phyloP scores from a whole-genome alignment of 108 stramenopile genomes.

The Poteriospumella lacustris region DNA sequence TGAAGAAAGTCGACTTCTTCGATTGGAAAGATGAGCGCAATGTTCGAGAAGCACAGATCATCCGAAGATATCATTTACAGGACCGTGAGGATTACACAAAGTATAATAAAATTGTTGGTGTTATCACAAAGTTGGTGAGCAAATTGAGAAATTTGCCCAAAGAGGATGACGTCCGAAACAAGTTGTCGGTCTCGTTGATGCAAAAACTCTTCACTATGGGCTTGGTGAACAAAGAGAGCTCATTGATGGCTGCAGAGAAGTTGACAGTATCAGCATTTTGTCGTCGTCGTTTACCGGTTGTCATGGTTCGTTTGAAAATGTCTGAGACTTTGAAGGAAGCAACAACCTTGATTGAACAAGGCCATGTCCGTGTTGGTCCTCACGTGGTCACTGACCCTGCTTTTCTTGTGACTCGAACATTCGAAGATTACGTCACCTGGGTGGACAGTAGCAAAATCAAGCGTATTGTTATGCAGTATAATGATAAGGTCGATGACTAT shows the following conservation, averaged over 20 bases:
- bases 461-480: constrained; percentile 83
- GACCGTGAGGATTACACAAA: constrained; percentile 88
- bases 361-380: constrained; percentile 91
- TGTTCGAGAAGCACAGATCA: constrained; percentile 81
- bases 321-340: constrained; percentile 88
- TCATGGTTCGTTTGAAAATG: constrained; percentile 97
- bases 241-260: constrained; percentile 81
- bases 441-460: constrained; percentile 90
- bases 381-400: constrained; percentile 55
- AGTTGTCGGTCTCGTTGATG: constrained; percentile 91
- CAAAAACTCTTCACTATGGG: constrained; percentile 84
- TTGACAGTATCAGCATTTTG: constrained; percentile 85
- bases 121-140: constrained; percentile 75
- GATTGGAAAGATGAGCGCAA: constrained; percentile 93
- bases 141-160: constrained; percentile 75
- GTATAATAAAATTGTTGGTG: constrained; percentile 81
- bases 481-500: constrained; percentile 98
- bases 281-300: constrained; percentile 89
- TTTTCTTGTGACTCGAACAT: constrained; percentile 80
- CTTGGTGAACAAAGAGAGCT: constrained; percentile 72
- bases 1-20: constrained; percentile 93
- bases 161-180: constrained; percentile 85
- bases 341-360: constrained; percentile 86
- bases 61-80: constrained; percentile 89
- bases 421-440: constrained; percentile 99